These are phyloP conservation scores for Malus hybrid DNA, from an alignment of 331 rosid species.

Conservation along the genomic window DNA sequence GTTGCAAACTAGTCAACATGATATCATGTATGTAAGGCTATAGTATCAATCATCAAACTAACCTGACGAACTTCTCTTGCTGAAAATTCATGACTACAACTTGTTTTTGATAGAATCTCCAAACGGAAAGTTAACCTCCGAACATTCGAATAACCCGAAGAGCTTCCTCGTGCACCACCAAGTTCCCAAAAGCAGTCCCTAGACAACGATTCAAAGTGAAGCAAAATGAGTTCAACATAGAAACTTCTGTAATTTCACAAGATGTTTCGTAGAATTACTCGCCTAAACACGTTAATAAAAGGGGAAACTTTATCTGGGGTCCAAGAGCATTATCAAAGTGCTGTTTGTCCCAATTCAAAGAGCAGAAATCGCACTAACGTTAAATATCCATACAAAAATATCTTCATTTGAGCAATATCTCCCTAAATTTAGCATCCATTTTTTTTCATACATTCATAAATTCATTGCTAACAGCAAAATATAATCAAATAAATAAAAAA, in stretches of 20 bases:
- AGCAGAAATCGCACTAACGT: neutral
- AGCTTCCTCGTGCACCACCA: slow-evolving; percentile 26
- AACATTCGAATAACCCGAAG: slow-evolving; percentile 1
- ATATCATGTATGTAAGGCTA: neutral
- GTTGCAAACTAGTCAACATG: neutral
- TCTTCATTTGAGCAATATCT: neutral
- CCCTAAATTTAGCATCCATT: too few relatives aligned
- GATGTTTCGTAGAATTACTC: neutral
- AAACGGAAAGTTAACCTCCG: slow-evolving; percentile 15
- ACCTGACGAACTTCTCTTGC: slow-evolving; percentile 73
- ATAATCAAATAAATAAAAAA: neutral
- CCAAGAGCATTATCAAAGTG: neutral
- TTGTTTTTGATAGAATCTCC: slow-evolving; percentile 1
- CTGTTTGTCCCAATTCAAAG: neutral
- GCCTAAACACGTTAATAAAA: neutral
- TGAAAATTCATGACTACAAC: slow-evolving; percentile 44
- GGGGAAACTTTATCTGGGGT: neutral
- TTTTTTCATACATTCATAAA: neutral
- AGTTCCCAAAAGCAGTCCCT: slow-evolving; percentile 35
- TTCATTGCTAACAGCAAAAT: neutral
- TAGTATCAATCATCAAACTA: slow-evolving; percentile 13
- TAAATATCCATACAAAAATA: neutral
- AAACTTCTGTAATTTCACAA: neutral
- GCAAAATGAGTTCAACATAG: neutral
- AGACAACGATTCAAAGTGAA: slow-evolving; percentile 11